phyloP scores from a whole-genome alignment of 2,329 filamentous ascomycete species.

The Trichoderma atrobrunneum region DNA sequence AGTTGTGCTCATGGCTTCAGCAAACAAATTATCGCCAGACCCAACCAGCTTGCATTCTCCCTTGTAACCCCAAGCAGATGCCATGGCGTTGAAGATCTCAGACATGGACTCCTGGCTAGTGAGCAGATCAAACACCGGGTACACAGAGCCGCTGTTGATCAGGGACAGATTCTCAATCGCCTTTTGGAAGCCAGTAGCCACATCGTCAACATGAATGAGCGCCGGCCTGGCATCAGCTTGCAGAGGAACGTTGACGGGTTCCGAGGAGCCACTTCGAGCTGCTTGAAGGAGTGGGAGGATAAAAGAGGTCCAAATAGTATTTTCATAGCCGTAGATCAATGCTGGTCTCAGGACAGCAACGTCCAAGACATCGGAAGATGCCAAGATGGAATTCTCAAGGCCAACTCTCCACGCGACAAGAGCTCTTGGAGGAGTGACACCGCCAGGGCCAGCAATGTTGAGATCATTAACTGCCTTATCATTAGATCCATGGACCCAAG shows the following conservation, averaged over 20 bases:
- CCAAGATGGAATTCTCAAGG: conserved; percentile 18
- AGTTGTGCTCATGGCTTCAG: conserved; percentile 21
- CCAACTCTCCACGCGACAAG: conserved; percentile 16
- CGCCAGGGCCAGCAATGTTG: conserved; percentile 8
- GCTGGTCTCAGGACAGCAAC: conserved; percentile 19
- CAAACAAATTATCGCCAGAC: conserved; percentile 16
- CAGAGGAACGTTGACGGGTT: conserved; percentile 4
- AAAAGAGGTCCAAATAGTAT: conserved; percentile 20
- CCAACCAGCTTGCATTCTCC: conserved; percentile 15
- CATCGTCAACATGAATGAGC: conserved; percentile 15
- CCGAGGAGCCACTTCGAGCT: background rate
- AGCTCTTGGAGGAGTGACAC: background rate
- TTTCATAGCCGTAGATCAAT: conserved; percentile 20
- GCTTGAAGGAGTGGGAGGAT: conserved; percentile 21
- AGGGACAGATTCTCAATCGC: conserved; percentile 20
- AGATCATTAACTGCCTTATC: conserved; percentile 17
- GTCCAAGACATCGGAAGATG: conserved; percentile 16
- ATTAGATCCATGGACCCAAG: conserved; percentile 19
- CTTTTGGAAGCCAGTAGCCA: conserved; percentile 17
- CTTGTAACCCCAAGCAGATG: conserved; percentile 11
- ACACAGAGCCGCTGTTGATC: conserved; percentile 15
- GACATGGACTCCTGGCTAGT: conserved; percentile 21
- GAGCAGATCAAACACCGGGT: conserved; percentile 20
- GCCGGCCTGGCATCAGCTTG: background rate
- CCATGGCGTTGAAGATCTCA: conserved; percentile 15